phyloP scores from a whole-genome alignment of 1,284 basidiomycete species.

The Ceratobasidium sp. region DNA sequence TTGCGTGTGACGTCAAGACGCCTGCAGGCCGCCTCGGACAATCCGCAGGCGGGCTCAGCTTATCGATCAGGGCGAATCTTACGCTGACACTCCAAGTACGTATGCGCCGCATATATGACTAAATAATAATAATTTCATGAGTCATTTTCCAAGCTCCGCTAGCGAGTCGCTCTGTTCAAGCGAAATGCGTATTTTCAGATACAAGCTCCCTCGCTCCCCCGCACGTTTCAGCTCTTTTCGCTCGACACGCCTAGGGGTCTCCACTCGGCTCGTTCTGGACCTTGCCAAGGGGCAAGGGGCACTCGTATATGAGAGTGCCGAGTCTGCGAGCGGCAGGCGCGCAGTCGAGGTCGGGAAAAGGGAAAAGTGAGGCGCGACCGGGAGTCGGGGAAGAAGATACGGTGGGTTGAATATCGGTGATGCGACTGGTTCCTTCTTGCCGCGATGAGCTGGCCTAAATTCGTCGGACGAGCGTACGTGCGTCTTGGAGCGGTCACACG shows the following conservation, averaged over 20 bases:
- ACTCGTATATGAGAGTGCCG: no score
- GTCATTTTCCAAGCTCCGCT: background rate
- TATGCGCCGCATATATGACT: background rate
- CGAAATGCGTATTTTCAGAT: slow-evolving; percentile 9
- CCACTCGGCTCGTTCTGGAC: background rate
- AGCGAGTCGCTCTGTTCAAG: background rate
- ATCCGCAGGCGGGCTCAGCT: background rate
- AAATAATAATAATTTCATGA: background rate
- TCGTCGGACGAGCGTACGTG: background rate
- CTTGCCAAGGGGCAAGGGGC: background rate
- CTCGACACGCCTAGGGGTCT: background rate
- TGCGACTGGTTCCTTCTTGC: slow-evolving; percentile 1
- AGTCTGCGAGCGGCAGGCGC: slow-evolving; percentile 18
- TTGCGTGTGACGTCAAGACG: background rate
- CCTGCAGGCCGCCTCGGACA: background rate
- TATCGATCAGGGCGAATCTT: background rate
- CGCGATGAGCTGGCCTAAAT: background rate
- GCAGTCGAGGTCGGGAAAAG: slow-evolving; percentile 37
- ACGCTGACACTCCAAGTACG: slow-evolving; percentile 2
- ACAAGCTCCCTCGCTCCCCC: background rate
- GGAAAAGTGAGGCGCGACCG: slow-evolving; percentile 27
- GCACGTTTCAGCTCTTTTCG: slow-evolving; percentile 7
- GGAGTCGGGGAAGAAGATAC: slow-evolving; percentile 3
- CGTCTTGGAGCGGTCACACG: background rate
- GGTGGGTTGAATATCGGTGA: background rate